Base-by-base conservation (phyloP, 1,284 basidiomycete genomes). In the Nidula niveotomentosa region DNA sequence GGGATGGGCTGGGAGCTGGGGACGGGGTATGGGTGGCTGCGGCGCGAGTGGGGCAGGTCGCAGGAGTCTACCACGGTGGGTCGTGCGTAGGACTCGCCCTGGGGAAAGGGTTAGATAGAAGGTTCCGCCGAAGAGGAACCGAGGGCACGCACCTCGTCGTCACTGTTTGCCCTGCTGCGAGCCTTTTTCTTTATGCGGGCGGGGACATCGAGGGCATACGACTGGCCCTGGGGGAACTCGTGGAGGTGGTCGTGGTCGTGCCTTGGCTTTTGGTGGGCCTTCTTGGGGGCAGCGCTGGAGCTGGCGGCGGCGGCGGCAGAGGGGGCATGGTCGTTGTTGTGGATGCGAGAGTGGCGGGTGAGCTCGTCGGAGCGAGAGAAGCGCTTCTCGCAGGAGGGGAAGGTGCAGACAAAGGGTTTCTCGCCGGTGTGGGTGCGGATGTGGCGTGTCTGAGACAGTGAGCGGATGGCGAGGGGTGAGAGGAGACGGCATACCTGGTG, bases 351-450 rank as follows among this genome's bases (percentile, higher is more conserved):
- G 67, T 99, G 96, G 55, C 96, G 85, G 18, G 96, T 99, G 62
- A 99, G 85, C 73, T 99, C 96, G 76, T 99, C 96, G 15, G 93
- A 96, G 59, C 96, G 88, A 35, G 93, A 96, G 74, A 99, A 99
- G 33, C 95, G 91, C 73, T 98, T 99, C 74, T 98, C 96, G 81
- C 96, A 99, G n/a, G 88, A 86, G 0, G 93, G 88, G 71, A 91
- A 94, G 0, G 86, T 91, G 81, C 96, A 99, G 36, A 87, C 84
- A 68, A 98, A 98, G 1, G 96, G 96, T 68, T 97, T 98, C 73
- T 98, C 96, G 63, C 96, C 96, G 0, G 96, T 99, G 72, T 99
- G 96, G 0, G 96, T 99, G 55, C 96, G 91, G 54, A 98, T 96
- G 70, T 99, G 96, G 55, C 96, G 90, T 17, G 96, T 99, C 91